A percentile compares a stretch with the other conserved stretches of the same genome.
Evolutionary conservation across 164 flowering plant species (phyloP).

Genomic region (Liquidambar formosana): DNA sequence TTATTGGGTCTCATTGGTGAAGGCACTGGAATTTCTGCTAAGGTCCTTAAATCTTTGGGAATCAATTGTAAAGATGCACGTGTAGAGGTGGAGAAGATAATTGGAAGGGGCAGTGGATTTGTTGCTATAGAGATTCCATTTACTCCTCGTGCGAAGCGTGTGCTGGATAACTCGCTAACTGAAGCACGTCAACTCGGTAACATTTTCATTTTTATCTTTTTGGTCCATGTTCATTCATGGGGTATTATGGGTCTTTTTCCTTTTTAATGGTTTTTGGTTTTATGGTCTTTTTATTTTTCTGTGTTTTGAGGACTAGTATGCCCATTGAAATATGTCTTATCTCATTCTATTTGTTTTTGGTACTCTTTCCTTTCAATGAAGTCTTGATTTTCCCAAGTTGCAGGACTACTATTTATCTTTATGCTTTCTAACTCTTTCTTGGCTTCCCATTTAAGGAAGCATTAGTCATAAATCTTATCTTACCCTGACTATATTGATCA

Average conservation of each 20-base stretch:
- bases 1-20: conserved; percentile 94
- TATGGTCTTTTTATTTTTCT: too few relatives aligned
- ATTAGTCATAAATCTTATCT: too few relatives aligned
- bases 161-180: conserved; percentile 83
- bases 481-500: neutral
- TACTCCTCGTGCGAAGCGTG: conserved; percentile 96
- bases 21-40: conserved; percentile 98
- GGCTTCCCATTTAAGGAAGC: neutral
- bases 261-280: too few relatives aligned
- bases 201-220: neutral
- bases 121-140: conserved; percentile 94
- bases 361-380: too few relatives aligned
- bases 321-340: too few relatives aligned
- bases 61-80: conserved; percentile 94
- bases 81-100: conserved; percentile 93
- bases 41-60: conserved; percentile 94
- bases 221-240: too few relatives aligned
- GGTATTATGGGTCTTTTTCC: too few relatives aligned
- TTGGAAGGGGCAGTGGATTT: conserved; percentile 93
- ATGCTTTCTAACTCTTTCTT: too few relatives aligned
- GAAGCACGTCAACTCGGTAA: conserved; percentile 97
- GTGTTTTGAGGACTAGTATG: too few relatives aligned
- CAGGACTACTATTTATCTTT: too few relatives aligned
- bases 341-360: too few relatives aligned
- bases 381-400: too few relatives aligned